These are phyloP conservation scores for Cyberlindnera xishuangbannaensis DNA, from an alignment of 805 yeast species.

Conservation along the genomic window DNA sequence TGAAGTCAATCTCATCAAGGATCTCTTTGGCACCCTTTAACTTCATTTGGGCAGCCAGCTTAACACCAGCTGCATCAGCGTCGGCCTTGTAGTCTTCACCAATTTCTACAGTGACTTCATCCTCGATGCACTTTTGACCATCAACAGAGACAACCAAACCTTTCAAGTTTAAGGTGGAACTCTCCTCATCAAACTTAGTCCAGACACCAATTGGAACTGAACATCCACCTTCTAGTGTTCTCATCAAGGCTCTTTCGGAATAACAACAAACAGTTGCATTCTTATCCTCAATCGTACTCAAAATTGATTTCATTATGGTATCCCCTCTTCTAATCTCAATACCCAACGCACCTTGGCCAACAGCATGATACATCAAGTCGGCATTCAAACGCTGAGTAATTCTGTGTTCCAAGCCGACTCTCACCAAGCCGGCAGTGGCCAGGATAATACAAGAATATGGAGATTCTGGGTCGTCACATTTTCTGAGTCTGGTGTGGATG, in stretches of 20 bases:
- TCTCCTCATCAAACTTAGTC: slow-evolving; percentile 43
- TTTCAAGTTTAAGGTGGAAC: slow-evolving; percentile 45
- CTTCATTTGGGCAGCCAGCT: slow-evolving; percentile 61
- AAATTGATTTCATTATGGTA: slow-evolving; percentile 46
- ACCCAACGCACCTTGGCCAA: slow-evolving; percentile 98
- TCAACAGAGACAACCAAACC: slow-evolving; percentile 83
- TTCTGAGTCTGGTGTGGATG: slow-evolving; percentile 69
- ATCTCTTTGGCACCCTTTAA: slow-evolving; percentile 78
- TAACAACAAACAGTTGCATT: slow-evolving; percentile 69
- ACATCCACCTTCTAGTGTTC: slow-evolving; percentile 94
- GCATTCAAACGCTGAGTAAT: slow-evolving; percentile 67
- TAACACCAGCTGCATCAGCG: slow-evolving; percentile 64
- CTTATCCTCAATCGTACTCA: slow-evolving; percentile 59
- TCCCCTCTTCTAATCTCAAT: slow-evolving; percentile 80
- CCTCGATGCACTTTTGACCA: slow-evolving; percentile 67
- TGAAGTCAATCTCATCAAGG: slow-evolving; percentile 72
- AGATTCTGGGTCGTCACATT: slow-evolving; percentile 67
- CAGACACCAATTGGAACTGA: slow-evolving; percentile 95
- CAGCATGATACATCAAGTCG: slow-evolving; percentile 89
- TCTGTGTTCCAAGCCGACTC: slow-evolving; percentile 67
- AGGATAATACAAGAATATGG: slow-evolving; percentile 70
- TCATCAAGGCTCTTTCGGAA: slow-evolving; percentile 85
- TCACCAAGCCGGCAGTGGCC: slow-evolving; percentile 87
- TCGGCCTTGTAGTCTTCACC: slow-evolving; percentile 44
- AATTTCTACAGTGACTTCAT: slow-evolving; percentile 29